Base-by-base conservation (phyloP, 495 filamentous ascomycete species). In the Podospora fimiseda region DNA sequence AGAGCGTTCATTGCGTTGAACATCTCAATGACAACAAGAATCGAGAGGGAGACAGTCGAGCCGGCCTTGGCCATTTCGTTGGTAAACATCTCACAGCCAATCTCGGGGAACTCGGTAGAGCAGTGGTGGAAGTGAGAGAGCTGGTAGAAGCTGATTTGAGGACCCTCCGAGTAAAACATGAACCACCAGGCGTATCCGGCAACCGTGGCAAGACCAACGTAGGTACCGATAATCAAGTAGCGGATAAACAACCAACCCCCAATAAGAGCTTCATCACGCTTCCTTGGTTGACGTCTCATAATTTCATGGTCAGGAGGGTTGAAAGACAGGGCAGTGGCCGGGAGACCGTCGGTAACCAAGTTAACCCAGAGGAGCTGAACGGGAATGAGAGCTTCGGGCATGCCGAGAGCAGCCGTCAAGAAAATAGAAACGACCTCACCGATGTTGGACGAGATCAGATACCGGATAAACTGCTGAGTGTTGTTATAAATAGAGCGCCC, bases 161-260 rank as follows among this genome's bases (percentile, higher is more conserved):
- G 94, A 0, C 94, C 94, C 56, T 88, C 86, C 22, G 84, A 73
- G 70, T 97, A 89, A 75, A 88, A 96, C 84, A 97, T 87, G 76
- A 99, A 99, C 89, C 90, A 97, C 94, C 94, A 99, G 21, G 90
- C 92, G 67, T 99, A 99, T 27, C 94, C 94, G 66, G 87, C 90
- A 2, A 99, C 94, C 6, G 94, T 99, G 39, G 94, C 94, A 27
- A 84, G 80, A 60, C 94, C 94, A 50, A 99, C 94, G 56, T 97
- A 99, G 7, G 78, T 87, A 33, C 94, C 94, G 62, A 99, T 91
- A 20, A 97, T 85, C 79, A 99, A 80, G 71, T 99, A 99, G 36
- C 94, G 82, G 80, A 97, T 94, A 74, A 99, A 92, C 19, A 99
- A 74, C 94, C 94, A 99, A 50, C 90, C 88, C 43, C 88, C 82